A percentile compares a stretch with the other conserved stretches of the same genome.
These are phyloP conservation scores for Hemerocallis citrina DNA, from an alignment of 106 monocot genomes.

Conservation along the genomic window DNA sequence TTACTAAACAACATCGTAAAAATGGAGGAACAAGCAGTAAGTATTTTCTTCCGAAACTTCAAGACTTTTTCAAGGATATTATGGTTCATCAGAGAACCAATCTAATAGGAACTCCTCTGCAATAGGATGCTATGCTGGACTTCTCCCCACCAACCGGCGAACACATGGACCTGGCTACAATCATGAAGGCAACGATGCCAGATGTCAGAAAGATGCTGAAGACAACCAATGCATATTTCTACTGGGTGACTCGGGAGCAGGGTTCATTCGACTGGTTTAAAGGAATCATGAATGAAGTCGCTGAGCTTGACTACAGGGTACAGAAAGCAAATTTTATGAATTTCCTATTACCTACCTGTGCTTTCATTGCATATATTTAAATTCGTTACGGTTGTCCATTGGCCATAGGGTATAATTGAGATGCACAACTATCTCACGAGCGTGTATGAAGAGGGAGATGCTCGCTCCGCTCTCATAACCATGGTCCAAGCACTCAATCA, in stretches of 20 bases:
- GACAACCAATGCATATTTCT: constrained; percentile 94
- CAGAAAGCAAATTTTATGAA: too few species aligned
- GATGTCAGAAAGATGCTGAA: constrained; percentile 47
- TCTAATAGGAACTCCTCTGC: too few species aligned
- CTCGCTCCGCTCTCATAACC: constrained; percentile 86
- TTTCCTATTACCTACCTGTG: background rate
- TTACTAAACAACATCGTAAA: constrained; percentile 72
- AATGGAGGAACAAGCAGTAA: constrained; percentile 77
- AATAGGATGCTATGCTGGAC: constrained; percentile 48
- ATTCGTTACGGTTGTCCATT: background rate
- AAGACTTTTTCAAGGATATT: too few species aligned
- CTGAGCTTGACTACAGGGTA: constrained; percentile 93
- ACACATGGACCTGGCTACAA: constrained; percentile 35
- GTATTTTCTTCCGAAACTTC: background rate
- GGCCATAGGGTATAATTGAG: constrained; percentile 70
- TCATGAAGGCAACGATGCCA: constrained; percentile 26
- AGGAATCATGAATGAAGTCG: constrained; percentile 89
- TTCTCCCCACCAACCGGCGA: constrained; percentile 19
- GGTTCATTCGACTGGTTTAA: constrained; percentile 98
- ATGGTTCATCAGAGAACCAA: too few species aligned
- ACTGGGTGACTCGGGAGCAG: constrained; percentile 95
- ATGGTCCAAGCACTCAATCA: constrained; percentile 94
- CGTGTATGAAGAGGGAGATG: constrained; percentile 93
- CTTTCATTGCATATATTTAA: background rate
- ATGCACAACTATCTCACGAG: constrained; percentile 97